These are phyloP conservation scores for Zygosaccharomyces bailii DNA, from an alignment of 805 yeast genomes.

Conservation along the genomic window DNA sequence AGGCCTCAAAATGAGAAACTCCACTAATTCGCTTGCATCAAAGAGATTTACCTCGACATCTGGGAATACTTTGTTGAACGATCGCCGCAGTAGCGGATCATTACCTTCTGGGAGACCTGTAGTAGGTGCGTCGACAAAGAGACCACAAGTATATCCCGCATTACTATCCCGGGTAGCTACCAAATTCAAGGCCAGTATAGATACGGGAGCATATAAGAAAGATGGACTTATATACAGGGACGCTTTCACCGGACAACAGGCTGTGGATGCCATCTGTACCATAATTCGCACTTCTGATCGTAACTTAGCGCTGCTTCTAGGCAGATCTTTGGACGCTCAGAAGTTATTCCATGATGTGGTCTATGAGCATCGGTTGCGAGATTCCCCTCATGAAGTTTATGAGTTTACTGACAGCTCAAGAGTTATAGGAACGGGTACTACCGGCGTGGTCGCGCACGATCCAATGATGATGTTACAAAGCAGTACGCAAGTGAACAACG, in stretches of 20 bases:
- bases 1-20: constrained; percentile 46
- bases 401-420: constrained; percentile 57
- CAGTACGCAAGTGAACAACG: constrained; percentile 14
- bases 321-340: constrained; percentile 91
- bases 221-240: constrained; percentile 90
- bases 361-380: constrained; percentile 88
- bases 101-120: constrained; percentile 44
- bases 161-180: constrained; percentile 79
- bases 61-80: constrained; percentile 18
- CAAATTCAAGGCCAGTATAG: constrained; percentile 65
- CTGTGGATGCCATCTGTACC: constrained; percentile 84
- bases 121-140: constrained; percentile 39
- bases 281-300: constrained; percentile 88
- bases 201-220: constrained; percentile 74
- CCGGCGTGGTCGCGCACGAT: constrained; percentile 26
- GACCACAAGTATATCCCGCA: constrained; percentile 87
- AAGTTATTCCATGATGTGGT: constrained; percentile 93
- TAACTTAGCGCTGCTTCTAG: constrained; percentile 80
- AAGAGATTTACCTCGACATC: constrained; percentile 39
- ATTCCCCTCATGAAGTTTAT: constrained; percentile 81
- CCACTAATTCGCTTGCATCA: constrained; percentile 40
- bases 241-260: constrained; percentile 90
- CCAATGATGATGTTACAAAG: constrained; percentile 28
- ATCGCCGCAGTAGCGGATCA: constrained; percentile 28
- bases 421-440: constrained; percentile 29